Conservation (phyloP, 139 green algal genomes). For the Picochlorum sp. region DNA sequence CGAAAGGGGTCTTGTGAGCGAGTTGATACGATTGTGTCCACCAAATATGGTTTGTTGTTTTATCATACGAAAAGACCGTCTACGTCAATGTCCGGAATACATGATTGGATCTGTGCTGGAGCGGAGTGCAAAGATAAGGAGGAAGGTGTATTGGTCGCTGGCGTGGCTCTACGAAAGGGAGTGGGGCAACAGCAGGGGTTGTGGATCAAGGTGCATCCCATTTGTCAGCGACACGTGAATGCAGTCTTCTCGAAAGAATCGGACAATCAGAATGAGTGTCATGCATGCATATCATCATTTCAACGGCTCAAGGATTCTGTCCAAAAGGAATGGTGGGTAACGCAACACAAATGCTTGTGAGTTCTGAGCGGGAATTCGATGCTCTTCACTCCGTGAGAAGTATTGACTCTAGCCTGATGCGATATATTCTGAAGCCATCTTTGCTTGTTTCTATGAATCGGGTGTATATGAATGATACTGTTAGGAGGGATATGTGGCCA, state of each 20-base stretch:
- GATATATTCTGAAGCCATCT: conserved; percentile 44
- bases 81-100: neutral
- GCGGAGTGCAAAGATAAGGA: neutral
- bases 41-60: neutral
- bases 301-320: neutral
- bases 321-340: conserved; percentile 28
- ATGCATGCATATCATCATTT: conserved; percentile 10
- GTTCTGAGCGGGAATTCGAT: conserved; percentile 40
- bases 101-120: neutral
- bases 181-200: neutral
- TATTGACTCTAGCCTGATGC: conserved; percentile 19
- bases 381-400: conserved; percentile 31
- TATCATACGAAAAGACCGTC: neutral
- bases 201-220: neutral
- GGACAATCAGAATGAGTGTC: neutral
- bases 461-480: conserved; percentile 18
- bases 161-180: conserved; percentile 1
- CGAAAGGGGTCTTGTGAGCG: neutral
- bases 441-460: conserved; percentile 17
- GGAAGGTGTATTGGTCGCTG: neutral
- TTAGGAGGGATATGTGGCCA: conserved; percentile 37
- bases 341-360: conserved; percentile 17
- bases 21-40: neutral
- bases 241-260: too few species aligned
- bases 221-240: neutral